Base-by-base conservation (phyloP, 805 yeast species). In the Saccharomycopsis microspora region DNA sequence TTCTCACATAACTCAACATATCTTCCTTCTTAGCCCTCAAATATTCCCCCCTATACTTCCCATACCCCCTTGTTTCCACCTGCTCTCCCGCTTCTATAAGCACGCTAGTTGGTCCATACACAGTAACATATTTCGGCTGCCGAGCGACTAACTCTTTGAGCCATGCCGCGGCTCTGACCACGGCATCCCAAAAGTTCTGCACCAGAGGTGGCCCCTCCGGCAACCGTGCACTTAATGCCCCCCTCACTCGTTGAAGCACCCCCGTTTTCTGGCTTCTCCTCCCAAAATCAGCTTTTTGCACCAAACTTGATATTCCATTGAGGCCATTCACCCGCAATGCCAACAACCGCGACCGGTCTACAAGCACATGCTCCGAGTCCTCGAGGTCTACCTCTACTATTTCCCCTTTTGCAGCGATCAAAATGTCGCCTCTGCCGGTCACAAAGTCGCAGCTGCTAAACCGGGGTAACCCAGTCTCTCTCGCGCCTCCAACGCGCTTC, bases 311-410 rank as follows among this genome's bases (percentile, higher is more conserved):
- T 46, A 52, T 61, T 54, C 69, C 74, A 52, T 60, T 54, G 3
- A 71, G 66, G 4, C 75, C 74, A 55, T 66, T 68, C 5, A 70
- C 69, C 3, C 68, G 63, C 4, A 70, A 52, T 1, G 65, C 74
- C 41, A 71, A 55, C 50, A 71, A 57, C 50, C 67, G 64, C 5
- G 60, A 49, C 40, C 55, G 61, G 48, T 60, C 64, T n/a, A 71
- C 59, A 32, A 69, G 56, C 19, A 69, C 53, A 42, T 66, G 64
- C 48, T 71, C 74, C 29, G 57, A 61, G 38, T 63, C 64, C 10
- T 55, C 57, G 19, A 71, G 55, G 41, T 57, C 58, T 10, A 68
- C 58, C 46, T 62, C 61, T 52, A 68, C 68, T 11, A 70, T 56
- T n/a, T 67, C 57, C 1, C 75, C 75, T 37, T 61, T 58, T 3